Conservation (phyloP, 2,329 filamentous ascomycete genomes). For the Paracorniculantispora psalliotae region DNA sequence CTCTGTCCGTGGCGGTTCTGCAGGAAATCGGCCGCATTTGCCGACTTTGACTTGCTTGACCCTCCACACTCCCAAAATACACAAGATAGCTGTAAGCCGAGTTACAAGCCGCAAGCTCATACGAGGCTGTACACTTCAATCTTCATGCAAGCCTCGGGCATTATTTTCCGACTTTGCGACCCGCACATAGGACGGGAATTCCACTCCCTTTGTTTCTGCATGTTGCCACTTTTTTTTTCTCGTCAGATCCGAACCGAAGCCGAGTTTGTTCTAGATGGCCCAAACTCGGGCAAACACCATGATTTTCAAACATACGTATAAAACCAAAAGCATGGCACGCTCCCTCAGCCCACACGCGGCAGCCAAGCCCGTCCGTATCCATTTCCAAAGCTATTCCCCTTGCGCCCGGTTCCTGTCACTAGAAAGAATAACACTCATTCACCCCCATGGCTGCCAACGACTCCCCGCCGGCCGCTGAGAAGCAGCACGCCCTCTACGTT, state of each 20-base stretch:
- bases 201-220: too few relatives aligned
- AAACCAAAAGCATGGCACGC: background rate
- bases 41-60: background rate
- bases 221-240: too few relatives aligned
- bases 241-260: too few relatives aligned
- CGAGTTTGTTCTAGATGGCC: too few relatives aligned
- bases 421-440: background rate
- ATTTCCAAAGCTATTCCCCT: background rate
- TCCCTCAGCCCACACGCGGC: too few relatives aligned
- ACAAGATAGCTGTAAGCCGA: too few relatives aligned
- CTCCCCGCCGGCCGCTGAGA: background rate
- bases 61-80: too few relatives aligned
- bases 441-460: background rate
- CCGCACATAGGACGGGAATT: too few relatives aligned
- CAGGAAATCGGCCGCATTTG: background rate
- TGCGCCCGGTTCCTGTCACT: background rate
- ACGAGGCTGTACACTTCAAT: too few relatives aligned
- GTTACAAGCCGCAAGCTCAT: too few relatives aligned
- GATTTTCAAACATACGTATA: background rate
- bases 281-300: too few relatives aligned
- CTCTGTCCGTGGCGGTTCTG: background rate
- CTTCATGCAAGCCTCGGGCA: background rate
- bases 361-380: background rate
- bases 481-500: constrained; percentile 23
- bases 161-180: background rate